phyloP scores from a whole-genome alignment of 192 early-diverging fungal species.

The Coemansia umbellata region DNA sequence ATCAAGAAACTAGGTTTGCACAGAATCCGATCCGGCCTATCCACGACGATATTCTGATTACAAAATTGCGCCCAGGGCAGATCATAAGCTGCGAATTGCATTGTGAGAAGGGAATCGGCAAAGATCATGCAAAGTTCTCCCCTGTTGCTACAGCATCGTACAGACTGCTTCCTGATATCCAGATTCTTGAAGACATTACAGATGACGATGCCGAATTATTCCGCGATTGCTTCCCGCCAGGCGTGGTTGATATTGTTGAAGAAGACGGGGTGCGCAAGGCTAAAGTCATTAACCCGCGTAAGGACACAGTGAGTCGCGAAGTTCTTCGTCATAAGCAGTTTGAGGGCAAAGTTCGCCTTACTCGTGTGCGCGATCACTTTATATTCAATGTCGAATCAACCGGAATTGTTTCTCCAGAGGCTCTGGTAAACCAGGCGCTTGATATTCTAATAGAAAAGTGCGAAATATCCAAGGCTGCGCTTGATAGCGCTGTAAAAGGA shows the following conservation, averaged over 20 bases:
- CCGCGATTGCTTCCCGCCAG: slow-evolving; percentile 78
- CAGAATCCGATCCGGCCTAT: slow-evolving; percentile 71
- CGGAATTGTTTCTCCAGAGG: slow-evolving; percentile 73
- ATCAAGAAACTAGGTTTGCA: slow-evolving; percentile 70
- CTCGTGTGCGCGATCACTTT: slow-evolving; percentile 93
- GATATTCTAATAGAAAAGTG: slow-evolving; percentile 80
- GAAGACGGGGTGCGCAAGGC: slow-evolving; percentile 70
- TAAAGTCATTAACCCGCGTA: slow-evolving; percentile 81
- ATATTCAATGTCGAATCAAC: slow-evolving; percentile 95
- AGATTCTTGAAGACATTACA: slow-evolving; percentile 76
- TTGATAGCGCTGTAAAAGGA: slow-evolving; percentile 28
- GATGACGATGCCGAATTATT: slow-evolving; percentile 81
- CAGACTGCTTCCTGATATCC: slow-evolving; percentile 88
- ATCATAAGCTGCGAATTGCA: slow-evolving; percentile 79
- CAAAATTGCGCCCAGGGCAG: slow-evolving; percentile 91
- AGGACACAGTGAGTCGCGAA: slow-evolving; percentile 93
- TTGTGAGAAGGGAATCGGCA: slow-evolving; percentile 87
- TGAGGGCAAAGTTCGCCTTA: slow-evolving; percentile 81
- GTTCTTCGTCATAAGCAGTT: slow-evolving; percentile 91
- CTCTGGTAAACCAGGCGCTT: slow-evolving; percentile 73
- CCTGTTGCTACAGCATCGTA: slow-evolving; percentile 96
- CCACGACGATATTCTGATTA: slow-evolving; percentile 87
- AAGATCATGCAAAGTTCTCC: slow-evolving; percentile 97
- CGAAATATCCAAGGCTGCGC: slow-evolving; percentile 60
- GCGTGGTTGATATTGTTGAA: slow-evolving; percentile 75